Base-by-base conservation (phyloP, 495 filamentous ascomycete species). In the Neurospora sp. region DNA sequence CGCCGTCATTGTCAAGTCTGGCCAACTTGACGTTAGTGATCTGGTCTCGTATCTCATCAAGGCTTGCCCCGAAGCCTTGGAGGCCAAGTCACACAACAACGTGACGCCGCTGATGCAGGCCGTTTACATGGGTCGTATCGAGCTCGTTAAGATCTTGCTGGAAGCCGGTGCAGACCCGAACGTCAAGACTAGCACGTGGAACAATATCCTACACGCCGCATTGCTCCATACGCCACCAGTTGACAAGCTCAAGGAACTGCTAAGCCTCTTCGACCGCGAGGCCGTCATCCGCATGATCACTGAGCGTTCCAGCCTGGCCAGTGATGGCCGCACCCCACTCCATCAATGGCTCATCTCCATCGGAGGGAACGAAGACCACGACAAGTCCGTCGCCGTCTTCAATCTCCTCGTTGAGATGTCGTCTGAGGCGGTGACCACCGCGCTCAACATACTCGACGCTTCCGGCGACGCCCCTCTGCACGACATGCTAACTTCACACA, bases 391-490 rank as follows among this genome's bases (percentile, higher is more conserved):
- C 48, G 74, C 83, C 27, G 74, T 81, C 48, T 69, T 85, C 9
- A 72, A 78, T 9, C 73, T 87, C 5, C 73, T 93, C 0, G 78
- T 89, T 0, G 82, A 85, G 4, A 86, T 88, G 54, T 87, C 86
- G 14, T 74, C 83, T 8, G 82, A 86, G 7, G 83, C 73, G 5
- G 54, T 70, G n/a, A 62, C 54, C 5, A 71, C 73, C 41, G 89
- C 90, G 12, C 83, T 92, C 2, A 84, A 86, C 23, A 81, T 90
- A 62, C 83, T 93, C 4, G 89, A 93, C 79, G 90, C 88, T 27
- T 84, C 88, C 10, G 92, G 92, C 6, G 89, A 93, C 76, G 89
- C 90, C 0, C 85, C 88, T 4, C 79, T 92, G 0, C 92, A 94
- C 74, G 79, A 79, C 3, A 85, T 86, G 1, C 83, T 92, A 31